Percentiles rank a stretch among this genome's conserved stretches.
Evolutionary conservation across 768 basidiomycete species (phyloP).

Genomic region (Antrodiella citrinella): DNA sequence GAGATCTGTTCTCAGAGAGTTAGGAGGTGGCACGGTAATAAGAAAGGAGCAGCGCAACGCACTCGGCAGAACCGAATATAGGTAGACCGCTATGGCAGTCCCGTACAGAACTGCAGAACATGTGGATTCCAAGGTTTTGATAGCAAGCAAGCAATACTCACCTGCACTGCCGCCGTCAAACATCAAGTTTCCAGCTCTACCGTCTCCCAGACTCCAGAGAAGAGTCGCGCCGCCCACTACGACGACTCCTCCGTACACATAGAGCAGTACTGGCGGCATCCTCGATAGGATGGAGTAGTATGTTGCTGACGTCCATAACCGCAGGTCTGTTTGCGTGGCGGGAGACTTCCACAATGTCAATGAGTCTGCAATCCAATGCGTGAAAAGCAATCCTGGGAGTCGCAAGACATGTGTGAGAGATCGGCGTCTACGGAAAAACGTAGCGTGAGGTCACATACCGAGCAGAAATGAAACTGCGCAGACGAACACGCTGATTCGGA

Average conservation of each 20-base stretch:
- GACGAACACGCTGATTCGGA: constrained; percentile 68
- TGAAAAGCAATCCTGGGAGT: constrained; percentile 63
- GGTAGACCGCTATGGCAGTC: constrained; percentile 63
- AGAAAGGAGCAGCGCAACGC: constrained; percentile 21
- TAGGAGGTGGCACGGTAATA: constrained; percentile 7
- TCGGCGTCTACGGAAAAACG: background rate
- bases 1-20: constrained; percentile 34
- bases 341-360: constrained; percentile 86
- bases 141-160: constrained; percentile 28
- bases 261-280: constrained; percentile 48
- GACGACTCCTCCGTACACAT: constrained; percentile 48
- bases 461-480: constrained; percentile 75
- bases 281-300: constrained; percentile 78
- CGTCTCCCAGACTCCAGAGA: constrained; percentile 71
- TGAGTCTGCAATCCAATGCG: constrained; percentile 92
- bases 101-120: constrained; percentile 58
- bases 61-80: constrained; percentile 77
- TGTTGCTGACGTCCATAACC: constrained; percentile 73
- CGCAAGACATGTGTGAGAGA: background rate
- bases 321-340: constrained; percentile 59
- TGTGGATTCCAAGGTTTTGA: too few relatives aligned
- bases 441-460: too few relatives aligned
- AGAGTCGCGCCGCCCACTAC: constrained; percentile 57
- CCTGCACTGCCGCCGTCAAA: constrained; percentile 88
- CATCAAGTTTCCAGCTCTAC: constrained; percentile 79